phyloP scores from a whole-genome alignment of 495 filamentous ascomycete species.

The Xylaria curta region DNA sequence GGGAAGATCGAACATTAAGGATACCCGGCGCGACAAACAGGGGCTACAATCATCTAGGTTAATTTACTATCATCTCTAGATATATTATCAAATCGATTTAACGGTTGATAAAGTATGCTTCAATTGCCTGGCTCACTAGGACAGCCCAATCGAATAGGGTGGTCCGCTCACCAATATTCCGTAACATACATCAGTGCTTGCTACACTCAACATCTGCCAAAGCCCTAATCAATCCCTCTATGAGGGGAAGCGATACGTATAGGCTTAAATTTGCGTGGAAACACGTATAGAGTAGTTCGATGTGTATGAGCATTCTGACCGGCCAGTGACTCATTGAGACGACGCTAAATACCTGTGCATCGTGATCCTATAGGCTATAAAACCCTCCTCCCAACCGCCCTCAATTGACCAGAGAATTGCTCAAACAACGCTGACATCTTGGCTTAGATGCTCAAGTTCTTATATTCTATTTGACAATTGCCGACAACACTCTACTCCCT shows the following conservation, averaged over 20 bases:
- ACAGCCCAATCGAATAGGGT: too few relatives aligned
- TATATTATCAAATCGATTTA: neutral
- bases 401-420: neutral
- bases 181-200: neutral
- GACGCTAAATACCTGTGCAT: neutral
- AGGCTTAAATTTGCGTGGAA: neutral
- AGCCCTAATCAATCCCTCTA: neutral
- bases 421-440: neutral
- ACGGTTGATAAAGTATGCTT: neutral
- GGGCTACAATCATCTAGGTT: neutral
- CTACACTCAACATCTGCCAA: neutral
- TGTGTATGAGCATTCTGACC: neutral
- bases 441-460: neutral
- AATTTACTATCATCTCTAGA: neutral
- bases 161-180: neutral
- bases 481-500: neutral
- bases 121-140: neutral
- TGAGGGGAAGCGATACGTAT: neutral
- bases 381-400: neutral
- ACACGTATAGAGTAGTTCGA: neutral
- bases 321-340: constrained; percentile 1
- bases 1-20: neutral
- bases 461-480: neutral
- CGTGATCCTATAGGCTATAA: neutral
- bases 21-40: neutral